Base-by-base conservation (phyloP, 1,139 yeast genomes). In the Meyerozyma guilliermondii region DNA sequence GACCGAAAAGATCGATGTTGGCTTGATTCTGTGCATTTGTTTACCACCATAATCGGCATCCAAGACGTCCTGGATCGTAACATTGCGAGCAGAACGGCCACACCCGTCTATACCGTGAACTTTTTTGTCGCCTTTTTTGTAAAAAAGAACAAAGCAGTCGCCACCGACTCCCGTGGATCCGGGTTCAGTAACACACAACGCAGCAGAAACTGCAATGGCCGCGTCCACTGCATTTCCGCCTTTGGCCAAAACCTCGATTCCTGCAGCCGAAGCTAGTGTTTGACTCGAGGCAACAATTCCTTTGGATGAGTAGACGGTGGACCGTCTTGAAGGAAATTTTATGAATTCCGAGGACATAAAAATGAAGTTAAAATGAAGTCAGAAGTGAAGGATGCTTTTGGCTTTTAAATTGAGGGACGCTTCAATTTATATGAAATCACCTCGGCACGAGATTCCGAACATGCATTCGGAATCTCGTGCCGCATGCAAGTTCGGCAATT, bases 211-310 rank as follows among this genome's bases (percentile, higher is more conserved):
- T 0, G 92, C 95, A 28, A 87, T 84, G 8, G 87, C 83, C 2
- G 95, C 95, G 56, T 80, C 83, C 9, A 87, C 87, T 43, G 91
- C 84, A 57, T 87, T 87, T 1, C 95, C 95, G 4, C 95, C 95
- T 46, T 68, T 65, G 20, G 76, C 78, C 17, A 87, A 68, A 35
- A 87, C 76, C 53, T 73, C 71, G 35, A 83, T 57, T 1, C 92
- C 95, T 0, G 89, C 92, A 3, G 87, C 79, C 44, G 81, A 79
- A 28, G 95, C 95, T 39, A 83, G 63, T 1, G 92, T 87, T 60
- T 87, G 95, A 0, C 89, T 68, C 2, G 91, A 81, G 1, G 87
- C 73, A 3, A 85, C 91, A 46, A 87, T 78, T 2, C 94, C 95
- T 55, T 76, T 79, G 36, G 81, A 67, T 7, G 94, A 83, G 56